Evolutionary conservation across 179 eudicot species (phyloP), one percentile per base, ranked within the genome.

Genomic region (Nepenthes alata): DNA sequence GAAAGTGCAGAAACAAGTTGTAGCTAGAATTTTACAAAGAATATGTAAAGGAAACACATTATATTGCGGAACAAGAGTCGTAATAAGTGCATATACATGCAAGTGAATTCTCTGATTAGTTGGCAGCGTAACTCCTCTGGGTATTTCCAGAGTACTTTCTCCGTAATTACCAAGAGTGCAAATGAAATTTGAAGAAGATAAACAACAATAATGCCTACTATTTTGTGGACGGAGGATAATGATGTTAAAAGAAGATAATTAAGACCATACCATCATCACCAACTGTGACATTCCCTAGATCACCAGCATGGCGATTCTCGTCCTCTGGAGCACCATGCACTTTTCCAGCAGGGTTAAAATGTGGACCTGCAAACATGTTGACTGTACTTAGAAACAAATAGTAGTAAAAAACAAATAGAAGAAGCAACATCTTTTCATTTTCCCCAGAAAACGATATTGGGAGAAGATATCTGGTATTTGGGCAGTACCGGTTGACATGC

Each of bases 261-360:
- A 11, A 55, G 58, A 6, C 6, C 81, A 60, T 80, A 90, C 97
- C 97, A 75, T 88, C 93, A 71, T 81, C 90, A 35, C 95, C 88
- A 69, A 70, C 93, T 13, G 81, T 85, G 68, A 90, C 72, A 57
- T 88, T 90, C 50, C 97, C 97, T 67, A 90, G 89, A 70, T 90
- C 97, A 77, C 97, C 97, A 80, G 96, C 97, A 76, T 90, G 97
- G 66, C 97, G 97, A 63, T 44, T 59, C 58, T 77, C 86, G 47
- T 89, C 97, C 62, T 85, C 87, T 54, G 97, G 97, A 62, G 97
- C 85, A 80, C 97, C 97, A 59, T 90, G 97, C 53, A 80, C 97
- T 72, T 90, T 85, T 49, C 80, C 86, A 66, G 71, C 76, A 37
- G 97, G 97, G 59, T 90, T 90, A 63, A 48, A 90, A 74, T 90